A percentile compares a stretch with the other conserved stretches of the same genome.
phyloP scores from a whole-genome alignment of 768 basidiomycete genomes.

The Leccinum subgranulosum region DNA sequence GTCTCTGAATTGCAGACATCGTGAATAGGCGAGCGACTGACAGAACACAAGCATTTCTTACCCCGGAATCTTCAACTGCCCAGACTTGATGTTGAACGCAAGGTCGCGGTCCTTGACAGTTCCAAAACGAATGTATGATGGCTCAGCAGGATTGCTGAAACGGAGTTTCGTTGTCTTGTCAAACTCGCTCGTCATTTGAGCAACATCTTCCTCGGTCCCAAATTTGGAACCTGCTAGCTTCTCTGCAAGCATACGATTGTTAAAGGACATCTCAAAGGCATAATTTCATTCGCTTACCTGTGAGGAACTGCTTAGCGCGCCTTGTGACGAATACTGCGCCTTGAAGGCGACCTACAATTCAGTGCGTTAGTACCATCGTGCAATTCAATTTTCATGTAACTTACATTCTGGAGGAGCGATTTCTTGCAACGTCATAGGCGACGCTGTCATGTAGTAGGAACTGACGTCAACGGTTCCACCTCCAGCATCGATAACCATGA shows the following conservation, averaged over 20 bases:
- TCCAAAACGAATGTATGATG: conserved; percentile 49
- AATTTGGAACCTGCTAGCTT: conserved; percentile 41
- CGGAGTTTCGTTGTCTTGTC: conserved; percentile 47
- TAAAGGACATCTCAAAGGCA: not conserved
- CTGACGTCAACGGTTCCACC: conserved; percentile 63
- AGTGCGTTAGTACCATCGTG: not conserved
- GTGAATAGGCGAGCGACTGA: not conserved
- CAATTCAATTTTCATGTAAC: not conserved
- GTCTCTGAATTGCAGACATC: conserved; percentile 9
- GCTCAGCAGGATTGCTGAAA: conserved; percentile 38
- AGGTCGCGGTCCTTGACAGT: conserved; percentile 40
- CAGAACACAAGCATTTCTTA: conserved; percentile 4
- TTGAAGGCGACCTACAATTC: conserved; percentile 42
- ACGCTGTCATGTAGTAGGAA: conserved; percentile 44
- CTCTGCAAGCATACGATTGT: conserved; percentile 24
- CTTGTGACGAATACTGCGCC: conserved; percentile 52
- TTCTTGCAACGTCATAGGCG: conserved; percentile 41
- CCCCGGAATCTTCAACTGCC: conserved; percentile 44
- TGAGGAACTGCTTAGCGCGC: conserved; percentile 39
- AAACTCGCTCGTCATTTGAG: conserved; percentile 41
- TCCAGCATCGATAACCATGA: conserved; percentile 59
- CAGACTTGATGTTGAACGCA: conserved; percentile 40
- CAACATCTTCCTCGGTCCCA: conserved; percentile 36
- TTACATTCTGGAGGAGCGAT: conserved; percentile 45
- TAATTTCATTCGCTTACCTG: conserved; percentile 25